Conservation (phyloP, 306 rosid genomes). For the Nissolia schottii region DNA sequence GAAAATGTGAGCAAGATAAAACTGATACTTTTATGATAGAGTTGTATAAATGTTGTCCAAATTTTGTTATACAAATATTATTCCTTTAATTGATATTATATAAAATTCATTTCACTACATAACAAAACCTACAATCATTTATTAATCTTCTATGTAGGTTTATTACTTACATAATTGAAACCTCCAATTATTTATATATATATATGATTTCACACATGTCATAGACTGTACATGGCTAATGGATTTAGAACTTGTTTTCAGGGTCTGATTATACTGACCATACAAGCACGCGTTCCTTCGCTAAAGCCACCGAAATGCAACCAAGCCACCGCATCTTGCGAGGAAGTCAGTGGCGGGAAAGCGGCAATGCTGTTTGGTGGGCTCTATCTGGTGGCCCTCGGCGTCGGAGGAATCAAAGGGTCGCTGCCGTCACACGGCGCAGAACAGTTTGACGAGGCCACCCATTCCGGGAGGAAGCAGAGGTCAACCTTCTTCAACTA, state of each 20-base stretch:
- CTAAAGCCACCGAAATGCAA: constrained; percentile 59
- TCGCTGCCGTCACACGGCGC: constrained; percentile 84
- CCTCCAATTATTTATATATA: no score
- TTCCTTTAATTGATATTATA: no score
- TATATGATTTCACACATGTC: no score
- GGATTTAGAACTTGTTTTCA: constrained; percentile 22
- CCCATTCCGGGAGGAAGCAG: constrained; percentile 61
- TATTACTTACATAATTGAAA: no score
- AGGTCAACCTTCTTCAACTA: constrained; percentile 92
- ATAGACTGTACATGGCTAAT: neutral
- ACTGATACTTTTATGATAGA: no score
- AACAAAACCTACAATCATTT: no score
- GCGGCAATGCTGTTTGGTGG: constrained; percentile 61
- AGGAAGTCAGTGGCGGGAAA: constrained; percentile 58
- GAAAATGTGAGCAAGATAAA: no score
- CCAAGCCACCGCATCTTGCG: constrained; percentile 28
- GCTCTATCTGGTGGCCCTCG: constrained; percentile 82
- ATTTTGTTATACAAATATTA: no score
- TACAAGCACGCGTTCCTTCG: constrained; percentile 67
- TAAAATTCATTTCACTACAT: no score
- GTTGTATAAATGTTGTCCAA: no score
- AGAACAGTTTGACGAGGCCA: constrained; percentile 75
- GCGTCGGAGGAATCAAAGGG: constrained; percentile 90
- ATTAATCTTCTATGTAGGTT: no score
- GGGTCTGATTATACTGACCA: constrained; percentile 68